These are phyloP conservation scores for Vanilla planifolia DNA, from an alignment of 106 monocot genomes.

Conservation along the genomic window DNA sequence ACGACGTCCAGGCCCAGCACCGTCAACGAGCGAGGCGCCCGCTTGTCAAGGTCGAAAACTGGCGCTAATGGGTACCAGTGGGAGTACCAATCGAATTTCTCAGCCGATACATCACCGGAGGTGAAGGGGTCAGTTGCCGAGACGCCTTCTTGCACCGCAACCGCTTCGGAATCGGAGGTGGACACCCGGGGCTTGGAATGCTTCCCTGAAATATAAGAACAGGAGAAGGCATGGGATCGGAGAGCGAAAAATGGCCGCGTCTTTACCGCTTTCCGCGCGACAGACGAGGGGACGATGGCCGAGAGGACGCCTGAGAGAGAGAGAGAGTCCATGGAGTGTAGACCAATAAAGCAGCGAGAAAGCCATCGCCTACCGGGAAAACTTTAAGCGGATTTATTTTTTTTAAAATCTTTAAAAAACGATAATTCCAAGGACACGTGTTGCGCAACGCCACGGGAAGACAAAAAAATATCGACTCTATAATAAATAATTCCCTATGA, in stretches of 20 bases:
- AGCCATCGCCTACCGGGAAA: too few relatives aligned
- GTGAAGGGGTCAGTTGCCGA: not conserved
- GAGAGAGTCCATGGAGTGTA: conserved; percentile 3
- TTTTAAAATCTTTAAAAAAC: too few relatives aligned
- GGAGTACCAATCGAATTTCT: conserved; percentile 75
- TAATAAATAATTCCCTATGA: too few relatives aligned
- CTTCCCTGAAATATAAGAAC: not conserved
- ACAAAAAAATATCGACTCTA: too few relatives aligned
- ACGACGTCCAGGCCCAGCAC: conserved; percentile 84
- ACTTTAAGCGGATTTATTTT: too few relatives aligned
- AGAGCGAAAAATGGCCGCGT: not conserved
- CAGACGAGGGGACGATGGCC: not conserved
- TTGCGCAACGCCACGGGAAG: too few relatives aligned
- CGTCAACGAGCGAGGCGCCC: conserved; percentile 64
- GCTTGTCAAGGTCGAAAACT: conserved; percentile 77
- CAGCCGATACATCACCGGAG: not conserved
- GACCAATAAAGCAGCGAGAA: too few relatives aligned
- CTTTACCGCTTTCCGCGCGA: not conserved
- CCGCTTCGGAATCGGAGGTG: not conserved
- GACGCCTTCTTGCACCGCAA: not conserved
- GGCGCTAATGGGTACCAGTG: conserved; percentile 92
- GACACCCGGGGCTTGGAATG: not conserved
- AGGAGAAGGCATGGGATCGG: not conserved
- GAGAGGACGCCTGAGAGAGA: not conserved
- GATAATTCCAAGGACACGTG: too few relatives aligned